These are phyloP conservation scores for Yarrowia keelungensis DNA, from an alignment of 805 yeast species.

Conservation along the genomic window DNA sequence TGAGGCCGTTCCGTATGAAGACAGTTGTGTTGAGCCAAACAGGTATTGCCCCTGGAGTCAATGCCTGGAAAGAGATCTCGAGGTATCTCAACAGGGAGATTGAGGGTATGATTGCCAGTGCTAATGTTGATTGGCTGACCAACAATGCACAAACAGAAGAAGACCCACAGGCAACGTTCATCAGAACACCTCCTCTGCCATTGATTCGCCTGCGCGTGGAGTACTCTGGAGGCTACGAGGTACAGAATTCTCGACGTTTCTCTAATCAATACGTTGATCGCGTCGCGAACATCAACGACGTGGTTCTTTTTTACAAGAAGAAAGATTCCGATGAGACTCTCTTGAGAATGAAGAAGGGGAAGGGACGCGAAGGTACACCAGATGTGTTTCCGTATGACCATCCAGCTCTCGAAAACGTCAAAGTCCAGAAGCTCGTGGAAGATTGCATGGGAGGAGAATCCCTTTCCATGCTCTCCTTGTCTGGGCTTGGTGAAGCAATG, in stretches of 20 bases:
- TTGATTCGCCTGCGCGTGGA: slow-evolving; percentile 83
- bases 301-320: slow-evolving; percentile 71
- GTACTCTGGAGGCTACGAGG: slow-evolving; percentile 87
- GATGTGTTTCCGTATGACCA: slow-evolving; percentile 40
- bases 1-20: slow-evolving; percentile 81
- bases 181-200: slow-evolving; percentile 68
- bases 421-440: slow-evolving; percentile 69
- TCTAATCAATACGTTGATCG: slow-evolving; percentile 88
- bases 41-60: slow-evolving; percentile 64
- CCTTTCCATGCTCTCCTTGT: slow-evolving; percentile 71
- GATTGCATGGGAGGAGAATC: slow-evolving; percentile 67
- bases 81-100: slow-evolving; percentile 67
- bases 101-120: slow-evolving; percentile 67
- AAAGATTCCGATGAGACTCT: slow-evolving; percentile 46
- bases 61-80: slow-evolving; percentile 66
- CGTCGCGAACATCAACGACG: slow-evolving; percentile 89
- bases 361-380: no score
- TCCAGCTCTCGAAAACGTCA: slow-evolving; percentile 54
- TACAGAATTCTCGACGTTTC: slow-evolving; percentile 90
- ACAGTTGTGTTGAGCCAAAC: slow-evolving; percentile 65
- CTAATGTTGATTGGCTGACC: slow-evolving; percentile 58
- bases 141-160: slow-evolving; percentile 43
- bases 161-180: slow-evolving; percentile 21
- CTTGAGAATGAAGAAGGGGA: no score
- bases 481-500: slow-evolving; percentile 76